Conservation (phyloP, 257 asterid species). For the Solanum sitiens region DNA sequence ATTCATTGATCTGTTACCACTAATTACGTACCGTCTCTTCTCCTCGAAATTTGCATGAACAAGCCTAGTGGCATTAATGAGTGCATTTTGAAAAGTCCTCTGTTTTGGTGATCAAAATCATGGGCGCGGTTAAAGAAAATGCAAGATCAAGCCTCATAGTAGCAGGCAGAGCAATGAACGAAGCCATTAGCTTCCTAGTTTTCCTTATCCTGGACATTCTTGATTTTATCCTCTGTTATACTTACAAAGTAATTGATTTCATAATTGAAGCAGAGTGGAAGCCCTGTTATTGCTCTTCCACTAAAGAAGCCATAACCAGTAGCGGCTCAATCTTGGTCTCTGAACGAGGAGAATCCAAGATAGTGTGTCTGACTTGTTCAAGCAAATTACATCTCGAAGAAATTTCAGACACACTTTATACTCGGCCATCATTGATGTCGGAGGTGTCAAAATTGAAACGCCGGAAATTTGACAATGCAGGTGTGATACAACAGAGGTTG, state of each 20-base stretch:
- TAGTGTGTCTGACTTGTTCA: constrained; percentile 45
- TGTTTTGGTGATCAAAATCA: background rate
- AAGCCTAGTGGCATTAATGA: background rate
- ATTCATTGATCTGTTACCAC: constrained; percentile 36
- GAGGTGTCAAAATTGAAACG: constrained; percentile 39
- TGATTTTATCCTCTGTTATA: constrained; percentile 56
- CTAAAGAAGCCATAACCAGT: constrained; percentile 32
- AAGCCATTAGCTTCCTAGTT: constrained; percentile 37
- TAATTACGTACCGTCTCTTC: constrained; percentile 1
- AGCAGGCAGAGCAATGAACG: constrained; percentile 37
- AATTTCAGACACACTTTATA: constrained; percentile 80
- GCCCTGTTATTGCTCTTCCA: constrained; percentile 69
- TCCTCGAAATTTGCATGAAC: background rate
- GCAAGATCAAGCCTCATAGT: constrained; percentile 7
- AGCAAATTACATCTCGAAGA: constrained; percentile 65
- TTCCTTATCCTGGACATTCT: constrained; percentile 49
- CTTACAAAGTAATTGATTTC: constrained; percentile 46
- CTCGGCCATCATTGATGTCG: constrained; percentile 48
- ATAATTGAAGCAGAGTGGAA: constrained; percentile 78
- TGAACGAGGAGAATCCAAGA: constrained; percentile 58
- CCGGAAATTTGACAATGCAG: constrained; percentile 14
- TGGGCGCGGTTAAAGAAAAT: constrained; percentile 7
- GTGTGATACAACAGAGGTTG: background rate
- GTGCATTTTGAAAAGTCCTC: background rate
- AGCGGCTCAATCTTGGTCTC: constrained; percentile 59